phyloP scores from a whole-genome alignment of 352 stramenopile genomes.

The Pythium insidiosum region DNA sequence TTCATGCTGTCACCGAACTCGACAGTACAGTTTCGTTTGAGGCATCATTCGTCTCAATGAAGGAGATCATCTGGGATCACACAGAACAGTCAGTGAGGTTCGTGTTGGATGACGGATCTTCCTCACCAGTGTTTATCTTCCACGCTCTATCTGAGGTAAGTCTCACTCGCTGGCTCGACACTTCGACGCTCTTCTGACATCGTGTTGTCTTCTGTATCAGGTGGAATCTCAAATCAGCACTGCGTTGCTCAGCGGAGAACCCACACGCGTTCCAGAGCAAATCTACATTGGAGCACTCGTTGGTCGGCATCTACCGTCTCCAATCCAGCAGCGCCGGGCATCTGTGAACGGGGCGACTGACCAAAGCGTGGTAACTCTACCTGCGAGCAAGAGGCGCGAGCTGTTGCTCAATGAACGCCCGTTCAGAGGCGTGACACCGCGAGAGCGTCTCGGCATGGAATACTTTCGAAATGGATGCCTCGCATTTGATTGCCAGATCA shows the following conservation, averaged over 20 bases:
- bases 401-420: constrained; percentile 49
- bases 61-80: constrained; percentile 64
- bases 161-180: no score
- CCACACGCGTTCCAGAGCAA: constrained; percentile 29
- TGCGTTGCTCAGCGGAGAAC: constrained; percentile 17
- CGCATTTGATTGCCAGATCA: constrained; percentile 55
- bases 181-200: no score
- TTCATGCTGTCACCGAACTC: constrained; percentile 27
- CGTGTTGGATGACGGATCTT: constrained; percentile 19
- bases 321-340: constrained; percentile 53
- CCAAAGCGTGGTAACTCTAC: constrained; percentile 15
- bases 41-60: constrained; percentile 25
- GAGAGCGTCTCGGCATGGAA: constrained; percentile 41
- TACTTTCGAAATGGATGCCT: constrained; percentile 42
- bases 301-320: constrained; percentile 44
- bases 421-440: constrained; percentile 23
- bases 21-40: constrained; percentile 36
- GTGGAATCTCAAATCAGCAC: constrained; percentile 35
- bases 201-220: no score
- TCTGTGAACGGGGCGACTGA: not conserved
- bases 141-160: constrained; percentile 17
- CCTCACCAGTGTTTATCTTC: constrained; percentile 36
- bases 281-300: constrained; percentile 61
- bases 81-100: constrained; percentile 51
- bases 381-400: constrained; percentile 31